These are phyloP conservation scores for Lactifluus subvellereus DNA, from an alignment of 768 basidiomycete genomes.

Conservation along the genomic window DNA sequence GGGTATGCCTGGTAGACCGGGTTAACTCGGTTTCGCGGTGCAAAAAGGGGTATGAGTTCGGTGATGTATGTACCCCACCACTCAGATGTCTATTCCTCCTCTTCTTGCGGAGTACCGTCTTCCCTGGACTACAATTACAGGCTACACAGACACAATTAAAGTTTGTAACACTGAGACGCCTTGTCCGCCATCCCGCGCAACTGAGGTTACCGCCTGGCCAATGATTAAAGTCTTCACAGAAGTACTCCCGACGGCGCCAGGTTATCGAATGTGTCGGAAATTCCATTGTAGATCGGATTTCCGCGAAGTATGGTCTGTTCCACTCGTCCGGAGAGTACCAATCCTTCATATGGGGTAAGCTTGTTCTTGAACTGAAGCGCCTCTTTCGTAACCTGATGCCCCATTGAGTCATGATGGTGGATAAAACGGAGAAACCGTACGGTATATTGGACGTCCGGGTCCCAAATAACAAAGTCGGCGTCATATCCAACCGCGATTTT, in stretches of 20 bases:
- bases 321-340: slow-evolving; percentile 63
- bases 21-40: not conserved
- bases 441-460: slow-evolving; percentile 48
- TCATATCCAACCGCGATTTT: slow-evolving; percentile 66
- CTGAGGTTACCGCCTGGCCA: no score
- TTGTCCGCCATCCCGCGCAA: not conserved
- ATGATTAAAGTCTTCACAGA: slow-evolving; percentile 5
- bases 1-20: not conserved
- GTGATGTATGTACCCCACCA: not conserved
- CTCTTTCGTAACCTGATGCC: slow-evolving; percentile 61
- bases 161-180: not conserved
- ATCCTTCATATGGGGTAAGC: slow-evolving; percentile 82
- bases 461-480: slow-evolving; percentile 84
- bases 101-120: not conserved
- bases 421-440: slow-evolving; percentile 27
- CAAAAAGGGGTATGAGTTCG: not conserved
- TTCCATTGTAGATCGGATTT: slow-evolving; percentile 50
- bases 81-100: not conserved
- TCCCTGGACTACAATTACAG: not conserved
- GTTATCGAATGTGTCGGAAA: slow-evolving; percentile 28
- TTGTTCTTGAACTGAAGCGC: slow-evolving; percentile 88
- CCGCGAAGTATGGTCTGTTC: slow-evolving; percentile 79
- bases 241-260: slow-evolving; percentile 24
- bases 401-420: not conserved
- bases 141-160: not conserved